Evolutionary conservation across 192 early-diverging fungal genomes (phyloP).

Genomic region (Cladochytrium replicatum): DNA sequence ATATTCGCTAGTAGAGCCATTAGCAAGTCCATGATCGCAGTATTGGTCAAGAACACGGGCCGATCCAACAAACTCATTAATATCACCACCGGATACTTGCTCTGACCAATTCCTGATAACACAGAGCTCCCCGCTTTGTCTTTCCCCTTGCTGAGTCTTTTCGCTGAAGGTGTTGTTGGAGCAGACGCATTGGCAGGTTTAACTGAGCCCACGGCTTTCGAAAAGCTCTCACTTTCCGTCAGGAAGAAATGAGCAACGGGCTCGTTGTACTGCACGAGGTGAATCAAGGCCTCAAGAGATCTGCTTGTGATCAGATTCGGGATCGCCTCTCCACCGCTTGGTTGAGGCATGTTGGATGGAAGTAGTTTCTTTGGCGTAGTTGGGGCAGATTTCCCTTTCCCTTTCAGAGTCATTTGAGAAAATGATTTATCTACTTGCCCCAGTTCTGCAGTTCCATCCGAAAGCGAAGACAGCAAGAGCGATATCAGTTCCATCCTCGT

Average conservation of each 20-base stretch:
- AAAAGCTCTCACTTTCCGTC: constrained; percentile 47
- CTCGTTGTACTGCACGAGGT: constrained; percentile 69
- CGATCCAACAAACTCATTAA: constrained; percentile 77
- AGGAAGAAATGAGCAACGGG: constrained; percentile 71
- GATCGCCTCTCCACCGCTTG: constrained; percentile 42
- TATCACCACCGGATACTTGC: constrained; percentile 49
- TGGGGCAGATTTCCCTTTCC: constrained; percentile 36
- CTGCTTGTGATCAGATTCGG: constrained; percentile 87
- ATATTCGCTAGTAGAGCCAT: constrained; percentile 78
- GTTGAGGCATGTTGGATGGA: constrained; percentile 9
- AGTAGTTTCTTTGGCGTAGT: constrained; percentile 14
- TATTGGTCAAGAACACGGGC: constrained; percentile 69
- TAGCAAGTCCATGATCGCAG: constrained; percentile 73
- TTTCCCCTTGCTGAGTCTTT: constrained; percentile 63
- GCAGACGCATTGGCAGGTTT: constrained; percentile 37
- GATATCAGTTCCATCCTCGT: constrained; percentile 76
- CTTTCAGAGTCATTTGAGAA: constrained; percentile 58
- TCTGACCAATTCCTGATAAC: constrained; percentile 24
- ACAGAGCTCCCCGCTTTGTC: constrained; percentile 37
- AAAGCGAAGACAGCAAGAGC: constrained; percentile 74
- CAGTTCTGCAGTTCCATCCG: constrained; percentile 69
- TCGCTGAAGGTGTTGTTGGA: constrained; percentile 28
- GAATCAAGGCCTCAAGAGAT: constrained; percentile 72
- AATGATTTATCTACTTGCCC: constrained; percentile 67
- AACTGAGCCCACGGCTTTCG: no score